Evolutionary conservation across 2,329 filamentous ascomycete genomes (phyloP), one percentile per base, ranked within the genome.

Genomic region (Epichloe bromicola): DNA sequence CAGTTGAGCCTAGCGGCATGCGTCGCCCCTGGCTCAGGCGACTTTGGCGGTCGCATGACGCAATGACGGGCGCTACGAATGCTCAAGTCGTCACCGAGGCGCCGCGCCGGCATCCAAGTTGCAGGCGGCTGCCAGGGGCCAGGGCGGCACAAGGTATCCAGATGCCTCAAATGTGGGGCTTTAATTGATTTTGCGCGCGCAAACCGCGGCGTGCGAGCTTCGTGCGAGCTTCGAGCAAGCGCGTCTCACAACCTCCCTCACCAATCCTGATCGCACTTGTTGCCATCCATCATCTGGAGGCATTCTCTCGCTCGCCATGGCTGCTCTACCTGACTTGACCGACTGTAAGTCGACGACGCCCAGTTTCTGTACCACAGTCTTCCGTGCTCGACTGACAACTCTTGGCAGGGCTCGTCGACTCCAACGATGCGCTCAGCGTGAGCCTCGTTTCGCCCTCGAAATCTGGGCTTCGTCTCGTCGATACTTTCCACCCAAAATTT

Each of bases 401-500:
- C 26, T 36, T 14, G 14, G 23, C 47, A 80, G 78, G 82, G 82
- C 74, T 78, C 49, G 68, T 70, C 53, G 71, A 77, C 59, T 73
- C 80, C 62, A 84, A 78, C 58, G 76, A 85, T 58, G 80, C 80
- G 51, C 64, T 86, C 58, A 72, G 70, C 49, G 74, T 88, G 59
- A 79, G 77, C 49, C 73, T 86, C 37, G 69, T 79, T 17, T 70
- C 71, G 40, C 72, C 77, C 11, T 67, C 71, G 5, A 65, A 71
- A 17, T 67, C 67, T 7, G 72, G 73, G 56, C 62, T 77, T 47
- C 79, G 78, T 59, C 78, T 75, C 34, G 70, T 84, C 58, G 75
- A 78, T 26, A 77, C 79, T 30, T 97, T 98, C 67, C 76, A 87
- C 54, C 94, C 93, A 0, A 79, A 80, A 62, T 94, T 90, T 65